Evolutionary conservation across 768 basidiomycete genomes (phyloP).

Genomic region (Mrakia blollopis): DNA sequence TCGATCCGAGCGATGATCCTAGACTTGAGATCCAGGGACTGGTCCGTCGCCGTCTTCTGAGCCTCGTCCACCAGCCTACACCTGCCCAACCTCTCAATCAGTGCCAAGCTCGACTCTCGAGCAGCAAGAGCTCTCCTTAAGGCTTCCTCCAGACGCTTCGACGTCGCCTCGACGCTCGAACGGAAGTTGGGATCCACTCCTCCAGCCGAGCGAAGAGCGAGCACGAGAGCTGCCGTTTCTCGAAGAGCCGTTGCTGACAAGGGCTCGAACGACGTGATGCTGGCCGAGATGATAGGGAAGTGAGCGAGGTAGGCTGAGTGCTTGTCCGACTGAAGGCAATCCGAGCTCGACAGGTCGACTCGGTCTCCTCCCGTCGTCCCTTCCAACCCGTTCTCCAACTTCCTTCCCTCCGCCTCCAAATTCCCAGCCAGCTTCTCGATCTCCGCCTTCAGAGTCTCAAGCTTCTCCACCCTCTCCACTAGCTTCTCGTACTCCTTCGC

Average conservation of each 20-base stretch:
- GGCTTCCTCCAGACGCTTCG: neutral
- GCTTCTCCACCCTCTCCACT: neutral
- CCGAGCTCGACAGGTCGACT: neutral
- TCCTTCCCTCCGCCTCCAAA: neutral
- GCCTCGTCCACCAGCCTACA: neutral
- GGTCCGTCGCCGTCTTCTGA: neutral
- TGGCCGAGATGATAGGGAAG: neutral
- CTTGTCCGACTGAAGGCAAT: neutral
- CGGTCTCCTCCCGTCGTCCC: neutral
- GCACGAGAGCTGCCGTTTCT: constrained; percentile 13
- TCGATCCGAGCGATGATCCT: neutral
- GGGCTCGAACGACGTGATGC: neutral
- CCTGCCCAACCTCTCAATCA: neutral
- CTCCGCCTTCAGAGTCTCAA: neutral
- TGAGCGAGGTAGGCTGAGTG: constrained; percentile 15
- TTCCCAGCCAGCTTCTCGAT: neutral
- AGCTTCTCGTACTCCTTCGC: constrained; percentile 10
- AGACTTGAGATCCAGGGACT: neutral
- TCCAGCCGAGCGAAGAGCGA: constrained; percentile 13
- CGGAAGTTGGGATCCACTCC: constrained; percentile 23
- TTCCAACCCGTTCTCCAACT: neutral
- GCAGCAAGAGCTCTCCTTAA: neutral
- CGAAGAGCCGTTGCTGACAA: neutral
- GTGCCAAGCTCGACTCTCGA: neutral
- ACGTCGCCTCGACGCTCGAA: constrained; percentile 5